Evolutionary conservation across 108 stramenopile genomes (phyloP).

Genomic region (Skeletonema costatum): DNA sequence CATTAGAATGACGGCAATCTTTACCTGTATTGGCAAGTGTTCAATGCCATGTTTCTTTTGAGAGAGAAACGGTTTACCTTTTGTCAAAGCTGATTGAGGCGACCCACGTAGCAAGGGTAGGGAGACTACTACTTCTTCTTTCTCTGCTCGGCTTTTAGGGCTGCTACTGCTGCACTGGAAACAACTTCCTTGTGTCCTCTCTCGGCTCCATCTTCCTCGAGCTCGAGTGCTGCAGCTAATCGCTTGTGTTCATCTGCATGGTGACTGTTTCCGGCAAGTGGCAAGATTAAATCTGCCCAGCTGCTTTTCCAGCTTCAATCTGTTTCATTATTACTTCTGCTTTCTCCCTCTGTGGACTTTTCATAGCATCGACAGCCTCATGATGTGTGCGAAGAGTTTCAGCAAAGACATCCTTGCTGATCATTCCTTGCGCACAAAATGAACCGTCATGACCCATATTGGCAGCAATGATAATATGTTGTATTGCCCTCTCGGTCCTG

Average conservation of each 20-base stretch:
- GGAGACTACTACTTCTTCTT: conserved; percentile 19
- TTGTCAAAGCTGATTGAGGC: conserved; percentile 2
- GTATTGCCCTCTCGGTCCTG: no score
- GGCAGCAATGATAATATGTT: no score
- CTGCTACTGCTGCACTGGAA: conserved; percentile 33
- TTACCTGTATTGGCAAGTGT: conserved; percentile 35
- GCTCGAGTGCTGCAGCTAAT: conserved; percentile 19
- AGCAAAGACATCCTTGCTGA: no score
- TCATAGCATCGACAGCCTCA: no score
- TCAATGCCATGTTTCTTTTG: conserved; percentile 32
- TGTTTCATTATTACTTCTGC: no score
- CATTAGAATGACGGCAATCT: conserved; percentile 25
- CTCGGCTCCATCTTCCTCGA: neutral
- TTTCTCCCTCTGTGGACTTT: no score
- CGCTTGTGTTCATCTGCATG: conserved; percentile 28
- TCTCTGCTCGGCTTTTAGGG: conserved; percentile 20
- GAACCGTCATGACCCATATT: no score
- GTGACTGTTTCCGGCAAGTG: conserved; percentile 24
- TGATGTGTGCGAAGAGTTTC: no score
- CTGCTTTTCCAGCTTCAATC: no score
- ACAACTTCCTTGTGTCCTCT: conserved; percentile 31
- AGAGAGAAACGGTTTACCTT: conserved; percentile 18
- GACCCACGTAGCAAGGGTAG: conserved; percentile 28
- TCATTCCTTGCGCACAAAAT: no score
- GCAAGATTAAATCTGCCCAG: no score